Evolutionary conservation across 2,329 filamentous ascomycete species (phyloP).

Genomic region (Ceratocystis variospora): DNA sequence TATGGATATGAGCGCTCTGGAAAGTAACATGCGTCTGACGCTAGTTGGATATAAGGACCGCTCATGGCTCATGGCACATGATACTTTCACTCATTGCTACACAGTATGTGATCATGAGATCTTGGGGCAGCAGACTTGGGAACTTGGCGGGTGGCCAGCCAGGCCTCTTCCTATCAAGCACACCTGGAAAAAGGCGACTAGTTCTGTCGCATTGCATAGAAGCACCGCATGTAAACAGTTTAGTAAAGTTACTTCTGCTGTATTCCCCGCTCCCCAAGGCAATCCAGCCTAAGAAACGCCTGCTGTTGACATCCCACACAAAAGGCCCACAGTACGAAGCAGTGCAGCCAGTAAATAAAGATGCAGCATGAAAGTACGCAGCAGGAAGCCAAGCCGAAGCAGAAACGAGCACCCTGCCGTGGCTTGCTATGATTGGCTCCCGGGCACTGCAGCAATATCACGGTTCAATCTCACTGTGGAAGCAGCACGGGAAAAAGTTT

Average conservation of each 20-base stretch:
- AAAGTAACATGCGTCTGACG: no score
- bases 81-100: background rate
- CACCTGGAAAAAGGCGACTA: background rate
- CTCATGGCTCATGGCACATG: no score
- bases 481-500: background rate
- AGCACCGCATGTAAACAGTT: background rate
- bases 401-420: background rate
- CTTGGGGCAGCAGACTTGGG: background rate
- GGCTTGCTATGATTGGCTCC: background rate
- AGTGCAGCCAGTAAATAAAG: background rate
- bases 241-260: background rate
- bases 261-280: background rate
- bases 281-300: background rate
- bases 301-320: background rate
- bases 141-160: background rate
- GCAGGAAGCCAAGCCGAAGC: background rate
- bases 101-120: background rate
- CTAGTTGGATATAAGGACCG: no score
- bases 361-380: background rate
- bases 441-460: background rate
- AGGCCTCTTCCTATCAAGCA: background rate
- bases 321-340: background rate
- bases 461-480: background rate
- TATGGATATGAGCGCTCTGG: no score
- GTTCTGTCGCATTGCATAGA: background rate